Base-by-base conservation (phyloP, 345 rosid species). In the Brassica carinata region DNA sequence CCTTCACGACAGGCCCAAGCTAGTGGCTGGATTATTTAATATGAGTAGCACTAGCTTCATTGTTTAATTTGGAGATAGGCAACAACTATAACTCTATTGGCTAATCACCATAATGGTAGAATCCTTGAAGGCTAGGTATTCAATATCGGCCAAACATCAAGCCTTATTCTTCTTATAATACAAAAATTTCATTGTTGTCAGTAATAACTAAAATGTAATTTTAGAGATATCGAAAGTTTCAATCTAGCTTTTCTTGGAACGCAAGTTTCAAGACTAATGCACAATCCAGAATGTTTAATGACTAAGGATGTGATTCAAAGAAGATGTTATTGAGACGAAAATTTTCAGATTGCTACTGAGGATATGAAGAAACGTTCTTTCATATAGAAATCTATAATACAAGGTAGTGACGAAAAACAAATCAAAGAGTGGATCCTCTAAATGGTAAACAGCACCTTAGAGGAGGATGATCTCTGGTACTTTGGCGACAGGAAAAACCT, bases 21-120 rank as follows among this genome's bases (percentile, higher is more conserved):
- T 51, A 27, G 63, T 11, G 17, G 85, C 80, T 78, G 76, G 40
- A 77, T 74, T 78, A 51, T 84, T 82, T 61, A 85, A 67, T 29
- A 17, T 77, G 78, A 81, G 79, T 64, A 45, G 31, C 36, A 82
- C 77, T 64, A 45, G 31, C 36, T 65, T 62, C 3, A 38, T 73
- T 51, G 23, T 74, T 40, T 71, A 26, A 15, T 71, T 74, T 40
- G 48, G 18, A 48, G 23, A 62, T n/a, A 31, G n/a, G 53, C 23
- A 29, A 71, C 33, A 55, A 77, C 4, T 18, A 71, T n/a, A 64
- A 58, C 64, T 40, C 34, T 66, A 55, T 69, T 31, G 58, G 19
- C 65, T 73, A 61, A 77, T 79, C 79, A 79, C 69, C 68, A 11
- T 76, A 18, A 6, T 26, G 3, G 19, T 79, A 14, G 43, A 58